Evolutionary conservation across 768 basidiomycete genomes (phyloP).

Genomic region (Clavulina sp.): DNA sequence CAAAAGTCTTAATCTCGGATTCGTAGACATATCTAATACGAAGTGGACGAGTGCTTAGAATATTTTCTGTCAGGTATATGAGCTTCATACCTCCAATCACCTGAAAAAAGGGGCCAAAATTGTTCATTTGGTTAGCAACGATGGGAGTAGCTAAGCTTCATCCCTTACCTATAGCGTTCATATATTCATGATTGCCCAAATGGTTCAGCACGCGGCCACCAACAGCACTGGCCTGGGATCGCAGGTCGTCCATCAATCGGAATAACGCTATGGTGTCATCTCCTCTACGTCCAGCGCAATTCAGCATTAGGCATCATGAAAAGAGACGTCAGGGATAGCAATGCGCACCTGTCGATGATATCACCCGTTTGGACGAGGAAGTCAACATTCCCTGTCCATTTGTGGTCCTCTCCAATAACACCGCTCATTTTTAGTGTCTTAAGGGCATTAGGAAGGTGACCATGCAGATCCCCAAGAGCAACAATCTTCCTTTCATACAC

Average conservation of each 20-base stretch:
- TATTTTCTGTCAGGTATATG: conserved; percentile 11
- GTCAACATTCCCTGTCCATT: conserved; percentile 72
- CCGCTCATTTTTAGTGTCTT: conserved; percentile 64
- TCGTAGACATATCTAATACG: conserved; percentile 59
- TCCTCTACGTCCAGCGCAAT: conserved; percentile 33
- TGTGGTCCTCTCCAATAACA: conserved; percentile 50
- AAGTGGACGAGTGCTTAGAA: conserved; percentile 11
- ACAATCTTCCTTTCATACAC: conserved; percentile 30
- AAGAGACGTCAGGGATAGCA: conserved; percentile 7
- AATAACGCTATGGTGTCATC: conserved; percentile 82
- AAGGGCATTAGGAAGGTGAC: conserved; percentile 65
- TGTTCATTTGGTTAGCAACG: conserved; percentile 12
- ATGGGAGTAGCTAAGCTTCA: conserved; percentile 7
- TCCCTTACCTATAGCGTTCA: conserved; percentile 63
- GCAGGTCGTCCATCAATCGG: conserved; percentile 64
- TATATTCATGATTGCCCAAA: conserved; percentile 92
- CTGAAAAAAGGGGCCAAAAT: conserved; percentile 22
- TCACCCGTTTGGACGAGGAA: conserved; percentile 92
- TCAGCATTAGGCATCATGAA: background rate
- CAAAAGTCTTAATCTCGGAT: conserved; percentile 70
- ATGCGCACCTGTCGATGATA: conserved; percentile 68
- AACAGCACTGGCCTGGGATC: conserved; percentile 46
- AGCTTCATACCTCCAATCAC: conserved; percentile 62
- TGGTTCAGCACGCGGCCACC: conserved; percentile 64
- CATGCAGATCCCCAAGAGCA: conserved; percentile 85